Conservation (phyloP, 805 yeast genomes). For the Hanseniaspora lachancei region DNA sequence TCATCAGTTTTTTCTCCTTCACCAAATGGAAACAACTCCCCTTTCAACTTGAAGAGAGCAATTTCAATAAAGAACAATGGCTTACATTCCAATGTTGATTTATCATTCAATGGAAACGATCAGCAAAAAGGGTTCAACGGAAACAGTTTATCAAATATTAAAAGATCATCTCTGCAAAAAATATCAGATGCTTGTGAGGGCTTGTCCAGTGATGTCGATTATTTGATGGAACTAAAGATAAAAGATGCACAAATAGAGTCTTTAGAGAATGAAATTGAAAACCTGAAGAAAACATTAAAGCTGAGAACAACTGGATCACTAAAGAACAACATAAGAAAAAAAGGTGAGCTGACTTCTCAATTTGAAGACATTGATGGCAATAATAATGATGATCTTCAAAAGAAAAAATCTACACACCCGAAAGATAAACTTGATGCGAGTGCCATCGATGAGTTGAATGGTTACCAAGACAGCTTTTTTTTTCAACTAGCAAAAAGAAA, state of each 20-base stretch:
- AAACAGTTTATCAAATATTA: not conserved
- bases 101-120: not conserved
- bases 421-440: conserved; percentile 6
- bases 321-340: not conserved
- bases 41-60: conserved; percentile 2
- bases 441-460: not conserved
- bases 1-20: not conserved
- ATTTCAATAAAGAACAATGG: conserved; percentile 7
- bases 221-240: conserved; percentile 39
- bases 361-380: not conserved
- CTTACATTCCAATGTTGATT: not conserved
- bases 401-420: not conserved
- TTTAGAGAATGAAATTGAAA: conserved; percentile 34
- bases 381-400: not conserved
- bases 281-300: conserved; percentile 27
- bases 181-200: not conserved
- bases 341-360: not conserved
- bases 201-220: conserved; percentile 21
- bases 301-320: conserved; percentile 16
- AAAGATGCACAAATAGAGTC: conserved; percentile 41
- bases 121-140: not conserved
- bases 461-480: conserved; percentile 7
- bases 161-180: not conserved
- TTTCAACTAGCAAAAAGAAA: conserved; percentile 8
- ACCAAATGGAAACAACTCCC: not conserved